Base-by-base conservation (phyloP, 1,139 yeast species). In the Suhomyces terraborum region DNA sequence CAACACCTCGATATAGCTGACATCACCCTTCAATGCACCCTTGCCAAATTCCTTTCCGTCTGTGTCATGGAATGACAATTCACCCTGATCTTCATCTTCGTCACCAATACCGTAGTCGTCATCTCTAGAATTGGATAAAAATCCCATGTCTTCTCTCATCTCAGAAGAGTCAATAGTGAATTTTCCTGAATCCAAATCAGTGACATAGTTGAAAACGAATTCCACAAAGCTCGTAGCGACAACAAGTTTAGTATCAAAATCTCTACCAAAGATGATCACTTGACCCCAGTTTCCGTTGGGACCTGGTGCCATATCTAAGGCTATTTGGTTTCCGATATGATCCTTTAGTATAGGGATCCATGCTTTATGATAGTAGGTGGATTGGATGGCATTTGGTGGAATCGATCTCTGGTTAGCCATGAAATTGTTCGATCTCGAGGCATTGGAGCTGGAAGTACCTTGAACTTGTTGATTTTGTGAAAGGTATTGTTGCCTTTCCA, bases 321-420 rank as follows among this genome's bases (percentile, higher is more conserved):
- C 87, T 45, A 81, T 64, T 58, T 79, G 79, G 54, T 81, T 81
- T 30, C 87, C 87, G 42, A 66, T 72, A 40, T 67, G 71, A 57
- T 81, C 87, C 51, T 73, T 77, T 21, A 76, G 71, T 41, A 81
- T 58, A 8, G 84, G 83, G 38, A 81, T 66, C 87, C 86, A 81
- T 6, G 79, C 75, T 38, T 74, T 73, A 54, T 79, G 80, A 38
- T 75, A 75, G 49, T 80, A 80, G 38, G 64, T 65, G 19, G 79
- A 73, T 55, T 79, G 81, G 35, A 80, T 69, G 5, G 78, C 70
- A 40, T 77, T 80, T 35, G 77, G 76, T 1, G 86, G 86, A 38
- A 78, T 66, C 0, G 82, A 77, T 50, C 73, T 69, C 55, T 80
- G 85, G 51, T 73, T 66, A 21, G 72, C 68, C 45, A 77, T 59